phyloP scores from a whole-genome alignment of 1,139 yeast genomes.

The Lodderomyces jiufengensis region DNA sequence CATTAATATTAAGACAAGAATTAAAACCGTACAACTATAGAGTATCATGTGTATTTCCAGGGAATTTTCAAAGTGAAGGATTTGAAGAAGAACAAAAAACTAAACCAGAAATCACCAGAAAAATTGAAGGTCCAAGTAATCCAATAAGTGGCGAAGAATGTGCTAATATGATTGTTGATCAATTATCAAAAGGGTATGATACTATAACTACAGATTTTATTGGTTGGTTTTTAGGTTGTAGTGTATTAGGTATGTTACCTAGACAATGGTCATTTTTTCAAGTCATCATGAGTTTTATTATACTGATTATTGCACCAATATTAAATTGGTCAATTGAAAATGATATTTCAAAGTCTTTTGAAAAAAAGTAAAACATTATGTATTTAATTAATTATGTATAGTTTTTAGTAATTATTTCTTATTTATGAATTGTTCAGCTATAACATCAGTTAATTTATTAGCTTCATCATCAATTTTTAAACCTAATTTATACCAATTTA shows the following conservation, averaged over 20 bases:
- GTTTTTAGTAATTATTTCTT: slow-evolving; percentile 12
- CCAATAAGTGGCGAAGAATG: slow-evolving; percentile 70
- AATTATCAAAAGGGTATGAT: slow-evolving; percentile 64
- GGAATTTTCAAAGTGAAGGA: slow-evolving; percentile 89
- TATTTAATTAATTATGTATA: too few species aligned
- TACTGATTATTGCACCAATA: slow-evolving; percentile 64
- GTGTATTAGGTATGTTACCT: slow-evolving; percentile 69
- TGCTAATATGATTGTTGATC: slow-evolving; percentile 55
- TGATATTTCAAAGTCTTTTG: slow-evolving; percentile 41
- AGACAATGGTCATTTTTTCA: slow-evolving; percentile 59
- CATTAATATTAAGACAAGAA: slow-evolving; percentile 80
- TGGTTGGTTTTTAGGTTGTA: slow-evolving; percentile 76
- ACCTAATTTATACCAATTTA: slow-evolving; percentile 48
- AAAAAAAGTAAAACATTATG: slow-evolving; percentile 6
- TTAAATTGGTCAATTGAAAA: slow-evolving; percentile 49
- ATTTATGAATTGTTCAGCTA: slow-evolving; percentile 22
- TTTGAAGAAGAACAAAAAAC: slow-evolving; percentile 74
- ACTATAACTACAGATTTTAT: slow-evolving; percentile 78
- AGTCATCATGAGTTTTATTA: slow-evolving; percentile 41
- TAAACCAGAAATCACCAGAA: slow-evolving; percentile 79
- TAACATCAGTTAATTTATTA: slow-evolving; percentile 29
- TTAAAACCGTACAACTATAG: slow-evolving; percentile 61
- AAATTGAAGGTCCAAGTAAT: slow-evolving; percentile 79
- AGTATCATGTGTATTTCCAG: slow-evolving; percentile 70
- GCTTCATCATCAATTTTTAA: slow-evolving; percentile 35